A percentile compares a stretch with the other conserved stretches of the same genome.
Evolutionary conservation across 768 basidiomycete species (phyloP).

Genomic region (Russula foetens): DNA sequence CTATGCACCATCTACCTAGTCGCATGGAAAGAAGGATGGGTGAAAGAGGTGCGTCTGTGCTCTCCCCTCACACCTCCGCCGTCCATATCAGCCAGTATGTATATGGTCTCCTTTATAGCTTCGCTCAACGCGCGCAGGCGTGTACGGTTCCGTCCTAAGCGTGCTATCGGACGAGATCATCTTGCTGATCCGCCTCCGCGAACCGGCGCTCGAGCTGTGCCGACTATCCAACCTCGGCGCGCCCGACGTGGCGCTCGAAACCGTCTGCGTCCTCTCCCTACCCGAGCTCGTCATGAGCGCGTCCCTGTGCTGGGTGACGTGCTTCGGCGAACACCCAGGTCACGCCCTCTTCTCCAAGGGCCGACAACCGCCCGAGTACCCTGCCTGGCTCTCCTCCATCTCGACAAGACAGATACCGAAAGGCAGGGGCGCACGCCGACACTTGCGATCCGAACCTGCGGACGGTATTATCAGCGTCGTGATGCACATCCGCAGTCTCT

Average conservation of each 20-base stretch:
- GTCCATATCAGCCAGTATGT: not conserved
- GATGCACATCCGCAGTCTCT: constrained; percentile 1
- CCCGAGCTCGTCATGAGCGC: not conserved
- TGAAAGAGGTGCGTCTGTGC: not conserved
- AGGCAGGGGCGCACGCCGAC: not conserved
- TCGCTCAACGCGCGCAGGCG: not conserved
- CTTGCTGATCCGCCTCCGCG: constrained; percentile 3
- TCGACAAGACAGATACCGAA: not conserved
- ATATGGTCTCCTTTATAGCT: no score
- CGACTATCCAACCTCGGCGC: not conserved
- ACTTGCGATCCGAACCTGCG: constrained; percentile 1
- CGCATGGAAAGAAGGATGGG: constrained; percentile 13
- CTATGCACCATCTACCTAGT: constrained; percentile 8
- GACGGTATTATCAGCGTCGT: constrained; percentile 11
- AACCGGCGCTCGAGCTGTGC: constrained; percentile 12
- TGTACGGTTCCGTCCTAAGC: constrained; percentile 6
- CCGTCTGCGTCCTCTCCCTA: constrained; percentile 4
- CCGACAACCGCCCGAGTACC: no score
- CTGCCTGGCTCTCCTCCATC: no score
- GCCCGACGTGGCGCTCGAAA: not conserved
- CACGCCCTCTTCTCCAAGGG: constrained; percentile 5
- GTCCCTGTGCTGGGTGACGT: constrained; percentile 2
- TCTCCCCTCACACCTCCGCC: no score
- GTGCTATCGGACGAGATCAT: constrained; percentile 2
- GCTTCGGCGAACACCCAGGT: constrained; percentile 12